phyloP scores from a whole-genome alignment of 768 basidiomycete genomes.

The Agrocybe pediades region DNA sequence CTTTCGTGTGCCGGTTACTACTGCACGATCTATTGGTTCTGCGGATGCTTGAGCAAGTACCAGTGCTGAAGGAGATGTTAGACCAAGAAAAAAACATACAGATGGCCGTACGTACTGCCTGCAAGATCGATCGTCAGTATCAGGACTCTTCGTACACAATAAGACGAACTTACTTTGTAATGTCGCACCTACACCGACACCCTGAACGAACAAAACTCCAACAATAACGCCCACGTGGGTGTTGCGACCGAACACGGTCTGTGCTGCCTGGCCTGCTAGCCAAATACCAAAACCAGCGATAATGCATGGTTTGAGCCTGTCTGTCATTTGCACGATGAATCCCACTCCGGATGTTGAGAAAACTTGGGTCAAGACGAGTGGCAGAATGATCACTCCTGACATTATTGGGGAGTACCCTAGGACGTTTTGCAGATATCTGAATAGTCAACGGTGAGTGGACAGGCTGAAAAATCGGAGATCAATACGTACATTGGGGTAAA shows the following conservation, averaged over 20 bases:
- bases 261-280: slow-evolving; percentile 7
- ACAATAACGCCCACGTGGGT: slow-evolving; percentile 7
- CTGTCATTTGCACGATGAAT: slow-evolving; percentile 8
- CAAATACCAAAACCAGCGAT: slow-evolving; percentile 4
- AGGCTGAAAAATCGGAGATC: background rate
- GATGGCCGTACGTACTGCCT: background rate
- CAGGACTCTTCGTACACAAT: background rate
- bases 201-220: slow-evolving; percentile 4
- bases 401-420: slow-evolving; percentile 9
- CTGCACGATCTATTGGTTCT: slow-evolving; percentile 6
- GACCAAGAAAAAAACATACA: background rate
- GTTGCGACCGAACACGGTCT: slow-evolving; percentile 1
- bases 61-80: background rate
- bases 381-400: slow-evolving; percentile 9
- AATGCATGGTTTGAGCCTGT: slow-evolving; percentile 4
- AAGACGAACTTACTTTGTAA: slow-evolving; percentile 7
- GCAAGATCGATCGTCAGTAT: background rate
- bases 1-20: slow-evolving; percentile 9
- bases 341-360: slow-evolving; percentile 10
- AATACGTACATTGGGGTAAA: slow-evolving; percentile 8
- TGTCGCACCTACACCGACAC: slow-evolving; percentile 6
- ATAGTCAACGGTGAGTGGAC: background rate
- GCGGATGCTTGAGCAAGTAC: slow-evolving; percentile 10
- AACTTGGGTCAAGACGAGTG: slow-evolving; percentile 7
- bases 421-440: slow-evolving; percentile 7